phyloP scores from a whole-genome alignment of 2,329 filamentous ascomycete species.

The Fusarium musae region DNA sequence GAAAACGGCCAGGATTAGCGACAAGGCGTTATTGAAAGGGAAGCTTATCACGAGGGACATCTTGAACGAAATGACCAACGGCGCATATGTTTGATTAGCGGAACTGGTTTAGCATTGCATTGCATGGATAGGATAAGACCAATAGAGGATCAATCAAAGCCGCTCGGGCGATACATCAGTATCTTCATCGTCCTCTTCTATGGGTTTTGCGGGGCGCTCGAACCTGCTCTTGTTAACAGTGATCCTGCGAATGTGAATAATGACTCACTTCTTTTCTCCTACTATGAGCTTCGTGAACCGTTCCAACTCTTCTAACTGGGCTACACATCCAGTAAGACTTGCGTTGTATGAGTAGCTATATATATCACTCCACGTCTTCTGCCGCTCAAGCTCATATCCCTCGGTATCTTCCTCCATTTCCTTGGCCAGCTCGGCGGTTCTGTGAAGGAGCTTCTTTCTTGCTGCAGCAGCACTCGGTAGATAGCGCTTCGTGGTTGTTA shows the following conservation, averaged over 20 bases:
- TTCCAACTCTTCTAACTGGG: conserved; percentile 64
- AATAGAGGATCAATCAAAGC: conserved; percentile 26
- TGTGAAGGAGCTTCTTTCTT: conserved; percentile 62
- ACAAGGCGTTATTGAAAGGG: conserved; percentile 70
- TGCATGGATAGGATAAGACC: conserved; percentile 17
- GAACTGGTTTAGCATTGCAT: conserved; percentile 23
- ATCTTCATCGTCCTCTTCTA: conserved; percentile 39
- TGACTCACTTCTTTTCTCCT: conserved; percentile 61
- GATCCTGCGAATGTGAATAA: background rate
- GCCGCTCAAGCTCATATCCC: conserved; percentile 44
- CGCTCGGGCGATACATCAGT: conserved; percentile 24
- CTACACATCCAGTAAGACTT: conserved; percentile 64
- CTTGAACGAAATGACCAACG: conserved; percentile 74
- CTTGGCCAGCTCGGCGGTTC: conserved; percentile 60
- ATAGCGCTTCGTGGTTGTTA: conserved; percentile 54
- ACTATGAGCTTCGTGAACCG: conserved; percentile 68
- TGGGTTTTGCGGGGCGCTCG: conserved; percentile 44
- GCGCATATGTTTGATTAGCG: conserved; percentile 50
- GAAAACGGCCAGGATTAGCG: conserved; percentile 67
- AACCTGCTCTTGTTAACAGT: conserved; percentile 46
- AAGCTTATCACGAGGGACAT: conserved; percentile 80
- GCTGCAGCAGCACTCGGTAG: conserved; percentile 66
- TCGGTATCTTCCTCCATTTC: conserved; percentile 41
- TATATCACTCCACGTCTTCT: conserved; percentile 65
- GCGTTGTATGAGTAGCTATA: conserved; percentile 67